Percentiles rank a stretch among this genome's conserved stretches.
phyloP scores from a whole-genome alignment of 352 stramenopile genomes.

The Globisporangium nunn region DNA sequence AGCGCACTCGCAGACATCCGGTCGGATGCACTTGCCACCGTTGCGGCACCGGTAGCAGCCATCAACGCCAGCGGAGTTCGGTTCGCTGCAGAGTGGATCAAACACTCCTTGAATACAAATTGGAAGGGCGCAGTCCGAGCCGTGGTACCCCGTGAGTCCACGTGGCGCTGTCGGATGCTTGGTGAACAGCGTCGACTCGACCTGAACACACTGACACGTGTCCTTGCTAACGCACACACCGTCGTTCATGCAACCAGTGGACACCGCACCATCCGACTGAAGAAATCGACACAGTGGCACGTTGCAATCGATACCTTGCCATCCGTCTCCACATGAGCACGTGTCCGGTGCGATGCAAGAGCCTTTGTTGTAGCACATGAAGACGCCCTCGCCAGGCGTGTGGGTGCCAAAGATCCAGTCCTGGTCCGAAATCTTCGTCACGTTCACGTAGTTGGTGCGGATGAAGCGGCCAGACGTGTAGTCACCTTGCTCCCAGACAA shows the following conservation, averaged over 20 bases:
- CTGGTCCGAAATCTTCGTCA: conserved; percentile 65
- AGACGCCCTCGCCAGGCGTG: conserved; percentile 89
- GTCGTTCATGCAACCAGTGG: conserved; percentile 85
- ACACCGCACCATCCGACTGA: conserved; percentile 50
- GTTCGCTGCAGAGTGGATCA: conserved; percentile 82
- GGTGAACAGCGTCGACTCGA: conserved; percentile 78
- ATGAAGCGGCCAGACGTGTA: conserved; percentile 75
- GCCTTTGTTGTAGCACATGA: conserved; percentile 91
- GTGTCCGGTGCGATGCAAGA: conserved; percentile 89
- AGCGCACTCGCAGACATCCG: conserved; percentile 89
- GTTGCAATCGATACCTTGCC: conserved; percentile 92
- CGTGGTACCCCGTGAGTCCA: conserved; percentile 90
- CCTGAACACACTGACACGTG: conserved; percentile 87
- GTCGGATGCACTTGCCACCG: conserved; percentile 86
- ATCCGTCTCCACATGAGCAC: conserved; percentile 90
- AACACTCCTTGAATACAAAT: conserved; percentile 94
- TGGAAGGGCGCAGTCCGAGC: conserved; percentile 91
- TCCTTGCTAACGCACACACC: conserved; percentile 92
- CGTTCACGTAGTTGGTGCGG: conserved; percentile 92
- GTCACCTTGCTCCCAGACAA: conserved; percentile 90
- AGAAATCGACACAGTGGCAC: conserved; percentile 89
- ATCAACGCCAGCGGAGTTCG: conserved; percentile 42
- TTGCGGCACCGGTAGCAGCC: conserved; percentile 95
- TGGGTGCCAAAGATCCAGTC: conserved; percentile 57
- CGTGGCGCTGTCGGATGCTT: conserved; percentile 61